These are phyloP conservation scores for Coemansia javaensis DNA, from an alignment of 192 early-diverging fungal species.

Conservation along the genomic window DNA sequence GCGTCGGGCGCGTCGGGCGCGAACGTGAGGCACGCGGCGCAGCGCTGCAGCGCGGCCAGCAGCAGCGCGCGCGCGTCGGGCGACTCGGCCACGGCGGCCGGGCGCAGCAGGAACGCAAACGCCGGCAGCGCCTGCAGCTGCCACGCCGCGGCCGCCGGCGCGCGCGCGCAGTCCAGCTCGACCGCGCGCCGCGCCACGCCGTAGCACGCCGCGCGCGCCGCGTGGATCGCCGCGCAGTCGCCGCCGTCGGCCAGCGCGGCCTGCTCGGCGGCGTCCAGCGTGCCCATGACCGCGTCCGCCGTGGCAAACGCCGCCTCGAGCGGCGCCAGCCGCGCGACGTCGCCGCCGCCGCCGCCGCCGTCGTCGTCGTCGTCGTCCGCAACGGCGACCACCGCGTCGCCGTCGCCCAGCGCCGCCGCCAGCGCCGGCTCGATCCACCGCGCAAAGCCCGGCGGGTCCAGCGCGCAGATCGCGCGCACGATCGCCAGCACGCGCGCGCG, in stretches of 20 bases:
- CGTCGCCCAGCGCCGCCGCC: constrained; percentile 9
- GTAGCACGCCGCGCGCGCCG: constrained; percentile 24
- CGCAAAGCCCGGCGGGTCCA: constrained; percentile 40
- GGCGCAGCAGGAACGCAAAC: constrained; percentile 41
- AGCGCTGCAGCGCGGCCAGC: constrained; percentile 25
- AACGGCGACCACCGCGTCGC: too few relatives aligned
- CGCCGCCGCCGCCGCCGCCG: neutral
- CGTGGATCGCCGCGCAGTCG: neutral
- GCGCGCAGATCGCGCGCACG: constrained; percentile 29
- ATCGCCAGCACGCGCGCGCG: constrained; percentile 32
- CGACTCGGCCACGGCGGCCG: constrained; percentile 4
- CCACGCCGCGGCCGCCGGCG: constrained; percentile 1
- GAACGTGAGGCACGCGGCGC: constrained; percentile 6
- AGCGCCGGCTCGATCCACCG: constrained; percentile 44
- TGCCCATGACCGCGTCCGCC: constrained; percentile 22
- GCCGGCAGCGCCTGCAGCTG: constrained; percentile 42
- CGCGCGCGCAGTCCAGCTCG: neutral
- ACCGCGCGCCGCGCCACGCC: constrained; percentile 22
- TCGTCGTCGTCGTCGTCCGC: too few relatives aligned
- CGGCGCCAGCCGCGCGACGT: constrained; percentile 1
- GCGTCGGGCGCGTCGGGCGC: neutral
- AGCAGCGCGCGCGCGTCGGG: constrained; percentile 24
- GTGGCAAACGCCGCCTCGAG: constrained; percentile 36
- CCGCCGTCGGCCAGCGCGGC: constrained; percentile 30
- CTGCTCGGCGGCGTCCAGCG: constrained; percentile 44